Base-by-base conservation (phyloP, 768 basidiomycete genomes). In the Infundibulicybe gibba region DNA sequence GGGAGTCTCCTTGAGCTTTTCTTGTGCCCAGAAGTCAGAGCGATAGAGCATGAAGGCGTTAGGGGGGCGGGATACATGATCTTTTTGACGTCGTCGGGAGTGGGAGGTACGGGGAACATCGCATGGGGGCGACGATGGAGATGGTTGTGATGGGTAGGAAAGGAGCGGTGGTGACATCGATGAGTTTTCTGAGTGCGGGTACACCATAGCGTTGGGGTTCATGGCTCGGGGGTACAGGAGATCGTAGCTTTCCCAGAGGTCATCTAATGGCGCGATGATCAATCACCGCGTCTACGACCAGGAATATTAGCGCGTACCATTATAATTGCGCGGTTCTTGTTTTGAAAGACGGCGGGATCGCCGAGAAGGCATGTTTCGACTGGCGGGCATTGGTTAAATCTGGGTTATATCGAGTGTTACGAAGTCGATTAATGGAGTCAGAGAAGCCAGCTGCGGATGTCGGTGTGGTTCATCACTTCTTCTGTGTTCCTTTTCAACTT, bases 21-120 rank as follows among this genome's bases (percentile, higher is more conserved):
- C 70, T 51, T 70, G 67, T 3, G 74, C 68, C 67, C 87, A 85
- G 42, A 83, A 74, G 55, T 73, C 73, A 33, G 77, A 83, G 16
- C 87, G 79, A 61, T 77, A 90, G 45, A 86, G 65, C 60, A 90
- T 83, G 69, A 89, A 90, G 5, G 85, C 81, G 54, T 90, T 90
- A 37, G 84, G 75, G 1, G 87, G 87, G 16, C 87, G 80, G 30
- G 80, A 76, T 32, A 87, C 76, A 58, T 84, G 79, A 58, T 61
- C 57, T 61, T 64, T 57, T 63, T 61, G 55, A 16, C 61, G 59
- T 11, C 54, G 54, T 33, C 52, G 57, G 11, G 56, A 47, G 51
- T 60, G 60, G 19, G 59, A 56, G 21, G 48, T 19, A 10, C 44
- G 50, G 42, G 21, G 48, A 14, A 32, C 16, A 14, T 21, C 44